phyloP scores from a whole-genome alignment of 1,139 yeast species.

The Spathaspora jeffriesii region DNA sequence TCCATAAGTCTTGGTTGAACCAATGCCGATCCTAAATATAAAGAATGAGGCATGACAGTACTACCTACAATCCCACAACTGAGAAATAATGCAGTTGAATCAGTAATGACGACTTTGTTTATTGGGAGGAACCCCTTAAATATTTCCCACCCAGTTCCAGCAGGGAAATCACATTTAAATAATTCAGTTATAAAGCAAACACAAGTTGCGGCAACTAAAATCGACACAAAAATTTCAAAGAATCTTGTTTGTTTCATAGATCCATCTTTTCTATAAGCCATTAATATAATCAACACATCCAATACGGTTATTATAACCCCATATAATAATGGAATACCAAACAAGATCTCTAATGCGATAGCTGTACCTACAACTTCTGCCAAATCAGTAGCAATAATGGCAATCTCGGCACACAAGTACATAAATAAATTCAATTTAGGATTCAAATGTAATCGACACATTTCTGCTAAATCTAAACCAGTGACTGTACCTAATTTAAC shows the following conservation, averaged over 20 bases:
- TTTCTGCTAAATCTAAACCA: conserved; percentile 75
- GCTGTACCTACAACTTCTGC: conserved; percentile 88
- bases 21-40: conserved; percentile 73
- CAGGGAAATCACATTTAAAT: conserved; percentile 47
- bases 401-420: conserved; percentile 69
- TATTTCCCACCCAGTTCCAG: conserved; percentile 34
- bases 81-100: conserved; percentile 62
- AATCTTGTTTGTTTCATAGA: conserved; percentile 62
- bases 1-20: conserved; percentile 75
- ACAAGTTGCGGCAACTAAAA: conserved; percentile 65
- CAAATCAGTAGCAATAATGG: conserved; percentile 78
- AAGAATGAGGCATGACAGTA: conserved; percentile 83
- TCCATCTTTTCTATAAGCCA: conserved; percentile 76
- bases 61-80: conserved; percentile 79
- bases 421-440: conserved; percentile 54
- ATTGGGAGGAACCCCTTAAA: conserved; percentile 64
- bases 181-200: conserved; percentile 64
- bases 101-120: conserved; percentile 45
- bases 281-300: conserved; percentile 68
- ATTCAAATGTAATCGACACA: conserved; percentile 68
- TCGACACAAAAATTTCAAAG: conserved; percentile 66
- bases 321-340: conserved; percentile 61
- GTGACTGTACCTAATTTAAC: conserved; percentile 78
- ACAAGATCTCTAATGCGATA: conserved; percentile 67
- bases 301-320: conserved; percentile 72